Evolutionary conservation across 1,284 basidiomycete genomes (phyloP).

Genomic region (Cryptococcus wingfieldii): DNA sequence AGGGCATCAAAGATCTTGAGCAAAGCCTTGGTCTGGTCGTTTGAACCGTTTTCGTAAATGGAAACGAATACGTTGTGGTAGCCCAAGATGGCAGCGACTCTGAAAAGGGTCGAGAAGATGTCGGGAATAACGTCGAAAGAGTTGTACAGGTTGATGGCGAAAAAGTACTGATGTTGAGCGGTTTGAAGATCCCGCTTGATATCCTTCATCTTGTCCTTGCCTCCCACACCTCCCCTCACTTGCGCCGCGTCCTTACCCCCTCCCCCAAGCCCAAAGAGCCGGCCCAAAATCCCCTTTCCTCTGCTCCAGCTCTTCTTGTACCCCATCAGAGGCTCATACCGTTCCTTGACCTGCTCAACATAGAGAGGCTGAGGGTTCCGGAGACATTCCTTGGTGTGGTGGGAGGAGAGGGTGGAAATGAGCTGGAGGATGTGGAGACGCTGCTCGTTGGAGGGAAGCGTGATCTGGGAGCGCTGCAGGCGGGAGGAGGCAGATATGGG

Average conservation of each 20-base stretch:
- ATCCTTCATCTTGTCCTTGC: conserved; percentile 49
- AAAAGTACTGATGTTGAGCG: conserved; percentile 88
- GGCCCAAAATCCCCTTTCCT: conserved; percentile 60
- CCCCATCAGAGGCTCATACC: conserved; percentile 76
- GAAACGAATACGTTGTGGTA: conserved; percentile 95
- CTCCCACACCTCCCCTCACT: conserved; percentile 52
- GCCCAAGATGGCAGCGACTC: conserved; percentile 78
- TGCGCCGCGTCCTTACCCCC: conserved; percentile 31
- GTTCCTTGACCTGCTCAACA: conserved; percentile 72
- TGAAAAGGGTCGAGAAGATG: conserved; percentile 91
- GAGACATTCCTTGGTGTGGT: conserved; percentile 87
- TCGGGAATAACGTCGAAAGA: conserved; percentile 97
- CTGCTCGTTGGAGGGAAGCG: conserved; percentile 66
- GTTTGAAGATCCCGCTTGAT: conserved; percentile 50
- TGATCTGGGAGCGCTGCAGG: conserved; percentile 36
- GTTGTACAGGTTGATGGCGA: conserved; percentile 96
- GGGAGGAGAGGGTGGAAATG: conserved; percentile 75
- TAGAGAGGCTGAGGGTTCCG: conserved; percentile 76
- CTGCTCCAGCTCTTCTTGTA: conserved; percentile 59
- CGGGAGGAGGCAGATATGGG: conserved; percentile 27
- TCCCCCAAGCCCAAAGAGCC: conserved; percentile 32
- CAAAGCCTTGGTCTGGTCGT: conserved; percentile 92
- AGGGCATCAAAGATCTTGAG: conserved; percentile 87
- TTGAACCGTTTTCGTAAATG: conserved; percentile 95
- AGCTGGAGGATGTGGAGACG: conserved; percentile 78